Evolutionary conservation across 2,329 filamentous ascomycete species (phyloP), one percentile per base, ranked within the genome.

Genomic region (Cephalotrichum gorgonifer): DNA sequence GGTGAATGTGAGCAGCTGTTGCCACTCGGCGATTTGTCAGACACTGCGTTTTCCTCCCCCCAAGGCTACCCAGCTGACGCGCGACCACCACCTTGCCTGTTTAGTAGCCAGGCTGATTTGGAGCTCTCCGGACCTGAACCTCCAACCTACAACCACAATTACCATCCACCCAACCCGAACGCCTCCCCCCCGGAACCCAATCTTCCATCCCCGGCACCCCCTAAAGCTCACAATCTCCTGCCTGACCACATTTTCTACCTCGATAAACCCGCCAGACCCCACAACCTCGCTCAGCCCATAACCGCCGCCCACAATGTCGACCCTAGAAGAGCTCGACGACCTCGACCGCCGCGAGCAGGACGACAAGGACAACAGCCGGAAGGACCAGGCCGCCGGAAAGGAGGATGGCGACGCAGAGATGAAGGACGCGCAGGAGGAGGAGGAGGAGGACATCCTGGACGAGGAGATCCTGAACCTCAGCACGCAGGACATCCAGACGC

Each of bases 401-500:
- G 54, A 73, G 50, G 81, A 84, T 60, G 85, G 77, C 44, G 91
- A 96, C 71, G 84, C 84, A 46, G 88, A 95, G 51, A 96, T 96
- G 90, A 83, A 91, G 66, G 90, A 96, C 64, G 84, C 81, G 11
- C n/a, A n/a, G n/a, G 83, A 85, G 54, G 69, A 74, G 27, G 78
- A 81, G 55, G 83, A 87, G 58, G 87, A 91, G 44, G 85, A 94
- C 57, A 78, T 90, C 49, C 78, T 98, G 55, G 91, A 97, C 67
- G 84, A 91, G 50, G 93, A 98, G 72, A 91, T 98, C 60, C 79
- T 97, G 53, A 85, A 81, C 65, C 84, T 94, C 59, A 91, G 85
- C 74, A 97, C 93, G 73, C 83, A 88, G 73, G 93, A 98, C 72
- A 94, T 98, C 61, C 76, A 88, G 61, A 95, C 89, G 60, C 81